Evolutionary conservation across 768 basidiomycete genomes (phyloP).

Genomic region (Megacollybia marginata): DNA sequence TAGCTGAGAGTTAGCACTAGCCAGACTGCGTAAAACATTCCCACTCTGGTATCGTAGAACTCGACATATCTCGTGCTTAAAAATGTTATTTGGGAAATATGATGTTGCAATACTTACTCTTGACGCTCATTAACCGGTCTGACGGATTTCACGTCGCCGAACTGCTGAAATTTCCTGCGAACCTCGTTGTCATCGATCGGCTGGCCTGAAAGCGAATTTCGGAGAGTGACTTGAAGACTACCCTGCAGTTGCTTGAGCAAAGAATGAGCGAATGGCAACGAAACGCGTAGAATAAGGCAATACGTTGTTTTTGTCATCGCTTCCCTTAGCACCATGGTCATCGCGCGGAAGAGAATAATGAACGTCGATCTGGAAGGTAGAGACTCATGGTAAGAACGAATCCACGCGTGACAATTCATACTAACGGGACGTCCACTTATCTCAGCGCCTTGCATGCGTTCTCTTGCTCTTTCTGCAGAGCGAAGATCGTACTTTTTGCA

Average conservation of each 20-base stretch:
- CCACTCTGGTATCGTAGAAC: constrained; percentile 82
- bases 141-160: constrained; percentile 85
- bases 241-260: constrained; percentile 66
- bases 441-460: constrained; percentile 82
- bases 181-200: constrained; percentile 81
- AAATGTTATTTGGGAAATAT: not conserved
- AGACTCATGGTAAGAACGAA: constrained; percentile 1
- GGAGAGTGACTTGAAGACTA: constrained; percentile 70
- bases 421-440: constrained; percentile 86
- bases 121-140: constrained; percentile 54
- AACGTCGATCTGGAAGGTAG: constrained; percentile 77
- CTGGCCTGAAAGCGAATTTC: constrained; percentile 61
- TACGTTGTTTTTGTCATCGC: constrained; percentile 83
- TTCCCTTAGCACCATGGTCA: constrained; percentile 55
- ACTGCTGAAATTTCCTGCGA: constrained; percentile 77
- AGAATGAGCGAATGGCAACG: not conserved
- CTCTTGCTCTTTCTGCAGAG: constrained; percentile 87
- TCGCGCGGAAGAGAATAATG: constrained; percentile 94
- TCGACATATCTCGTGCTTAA: constrained; percentile 86
- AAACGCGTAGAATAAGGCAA: constrained; percentile 7
- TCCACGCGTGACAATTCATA: constrained; percentile 4
- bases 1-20: not conserved
- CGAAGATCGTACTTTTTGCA: constrained; percentile 74
- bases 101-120: constrained; percentile 36
- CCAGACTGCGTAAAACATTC: constrained; percentile 11